Percentiles rank a stretch among this genome's conserved stretches.
Evolutionary conservation across 352 stramenopile genomes (phyloP).

Genomic region (Aphanomyces astaci): DNA sequence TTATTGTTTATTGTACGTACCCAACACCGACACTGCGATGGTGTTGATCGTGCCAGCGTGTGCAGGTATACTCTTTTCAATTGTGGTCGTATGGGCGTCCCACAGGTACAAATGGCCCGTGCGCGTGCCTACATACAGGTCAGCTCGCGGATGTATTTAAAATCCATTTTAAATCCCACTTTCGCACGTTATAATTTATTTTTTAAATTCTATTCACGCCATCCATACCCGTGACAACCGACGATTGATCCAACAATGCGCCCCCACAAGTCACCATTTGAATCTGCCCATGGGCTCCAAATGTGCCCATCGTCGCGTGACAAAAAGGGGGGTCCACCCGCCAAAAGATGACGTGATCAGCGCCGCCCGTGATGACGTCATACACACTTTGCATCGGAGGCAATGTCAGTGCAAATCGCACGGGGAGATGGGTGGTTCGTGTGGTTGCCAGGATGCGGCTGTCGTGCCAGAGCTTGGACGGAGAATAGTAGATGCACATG

Average conservation of each 20-base stretch:
- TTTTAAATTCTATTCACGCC: too few species aligned
- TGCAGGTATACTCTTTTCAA: constrained; percentile 48
- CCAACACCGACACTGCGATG: constrained; percentile 44
- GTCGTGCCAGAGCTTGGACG: constrained; percentile 54
- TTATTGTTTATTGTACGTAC: constrained; percentile 8
- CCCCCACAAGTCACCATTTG: constrained; percentile 54
- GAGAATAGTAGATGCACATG: constrained; percentile 54
- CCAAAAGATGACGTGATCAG: constrained; percentile 70
- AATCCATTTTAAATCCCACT: too few species aligned
- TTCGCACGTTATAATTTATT: too few species aligned
- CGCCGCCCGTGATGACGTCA: constrained; percentile 47
- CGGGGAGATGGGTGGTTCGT: constrained; percentile 40
- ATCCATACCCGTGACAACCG: constrained; percentile 16
- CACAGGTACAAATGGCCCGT: constrained; percentile 68
- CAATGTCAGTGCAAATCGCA: constrained; percentile 33
- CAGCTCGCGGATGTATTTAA: too few species aligned
- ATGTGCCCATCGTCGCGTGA: constrained; percentile 46
- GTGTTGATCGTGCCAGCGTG: constrained; percentile 61
- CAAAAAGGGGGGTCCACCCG: constrained; percentile 43
- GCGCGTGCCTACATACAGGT: constrained; percentile 40
- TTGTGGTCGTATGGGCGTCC: constrained; percentile 41
- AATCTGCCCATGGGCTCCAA: constrained; percentile 45
- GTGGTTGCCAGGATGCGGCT: constrained; percentile 41
- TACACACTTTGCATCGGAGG: constrained; percentile 18
- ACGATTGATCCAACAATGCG: constrained; percentile 37